Base-by-base conservation (phyloP, 75 land plant species). In the Isoetes taiwanensis region DNA sequence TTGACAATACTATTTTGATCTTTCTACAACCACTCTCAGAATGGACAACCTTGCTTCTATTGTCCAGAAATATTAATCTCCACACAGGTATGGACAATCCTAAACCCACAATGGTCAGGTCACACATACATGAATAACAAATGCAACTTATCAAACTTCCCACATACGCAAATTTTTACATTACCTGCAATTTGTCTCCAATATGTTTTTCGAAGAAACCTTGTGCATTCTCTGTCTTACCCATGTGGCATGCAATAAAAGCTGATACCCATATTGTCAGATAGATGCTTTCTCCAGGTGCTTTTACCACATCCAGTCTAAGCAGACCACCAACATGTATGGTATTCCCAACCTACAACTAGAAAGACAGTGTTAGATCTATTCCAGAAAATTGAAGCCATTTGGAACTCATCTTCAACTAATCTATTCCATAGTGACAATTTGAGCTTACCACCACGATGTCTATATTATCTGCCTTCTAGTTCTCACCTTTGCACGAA, bases 201-300 rank as follows among this genome's bases (percentile, higher is more conserved):
- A 67, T 69, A 70, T 87, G 89, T 41, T 87, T 87, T 42, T 46
- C 67, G 53, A 70, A 61, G 8, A 66, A 77, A 41, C 84, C 98
- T 30, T 73, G 78, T 43, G 95, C 85, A 59, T 70, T 81, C 53
- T 87, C 85, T 20, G 62, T 66, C 62, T 81, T 87, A 2, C 95
- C 98, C 62, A 87, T 34, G 65, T 93, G 98, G 33, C 81, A 78
- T 32, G 98, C 72, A 16, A 91, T 59, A 54, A 74, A 77, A 26
- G 82, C 76, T 12, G 94, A 91, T 52, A 81, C 77, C 83, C 89
- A 86, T 5, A 91, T 54, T 19, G 94, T 87, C 23, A 83, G 63
- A 68, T 86, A 91, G 54, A 91, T 83, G 38, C 84, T 91, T 32
- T 87, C 61, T 23, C 80, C 78, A 16, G 89, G 91, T 65, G 88